Base-by-base conservation (phyloP, 805 yeast species). In the Metschnikowia koreensis region DNA sequence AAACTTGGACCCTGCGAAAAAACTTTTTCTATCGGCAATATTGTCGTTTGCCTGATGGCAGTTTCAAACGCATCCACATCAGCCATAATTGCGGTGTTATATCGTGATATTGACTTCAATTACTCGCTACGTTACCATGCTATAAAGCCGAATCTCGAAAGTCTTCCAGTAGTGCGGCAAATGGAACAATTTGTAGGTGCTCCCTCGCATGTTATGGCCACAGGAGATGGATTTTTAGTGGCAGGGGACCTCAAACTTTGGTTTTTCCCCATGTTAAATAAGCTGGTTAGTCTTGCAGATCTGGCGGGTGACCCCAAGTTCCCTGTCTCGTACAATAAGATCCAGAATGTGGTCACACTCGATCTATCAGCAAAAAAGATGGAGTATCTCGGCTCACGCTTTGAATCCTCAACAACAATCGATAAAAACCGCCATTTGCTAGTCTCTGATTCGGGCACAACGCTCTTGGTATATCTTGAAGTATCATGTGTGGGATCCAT, bases 41-140 rank as follows among this genome's bases (percentile, higher is more conserved):
- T 61, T 1, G 52, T 57, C 13, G 51, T 60, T 9, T 28, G 46
- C 6, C 52, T 48, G 52, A 36, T 58, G 47, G 47, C 54, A 7
- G 41, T 31, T 16, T 41, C 51, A 10, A 33, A 46, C 4, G 9
- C 17, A 7, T 6, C 11, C 1, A 17, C 11, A 10, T 33, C 45
- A 13, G 44, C 44, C 7, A 33, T 53, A 11, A n/a, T 71, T 13
- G 74, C 71, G 1, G 51, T 70, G 1, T 50, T 71, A 6, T 70
- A 67, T 52, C 60, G 75, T 22, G 75, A 71, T 48, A 67, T 66
- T 44, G 69, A 68, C 44, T 69, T 65, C 55, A 58, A 60, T 47
- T 65, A 63, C 45, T 67, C 73, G 10, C 51, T 72, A 40, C 60
- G 76, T 33, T 64, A 55, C 56, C 72, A 67, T 55, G 37, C 50